Evolutionary conservation across 192 early-diverging fungal species (phyloP), one percentile per base, ranked within the genome.

Genomic region (Globomyces pollinis-pini): DNA sequence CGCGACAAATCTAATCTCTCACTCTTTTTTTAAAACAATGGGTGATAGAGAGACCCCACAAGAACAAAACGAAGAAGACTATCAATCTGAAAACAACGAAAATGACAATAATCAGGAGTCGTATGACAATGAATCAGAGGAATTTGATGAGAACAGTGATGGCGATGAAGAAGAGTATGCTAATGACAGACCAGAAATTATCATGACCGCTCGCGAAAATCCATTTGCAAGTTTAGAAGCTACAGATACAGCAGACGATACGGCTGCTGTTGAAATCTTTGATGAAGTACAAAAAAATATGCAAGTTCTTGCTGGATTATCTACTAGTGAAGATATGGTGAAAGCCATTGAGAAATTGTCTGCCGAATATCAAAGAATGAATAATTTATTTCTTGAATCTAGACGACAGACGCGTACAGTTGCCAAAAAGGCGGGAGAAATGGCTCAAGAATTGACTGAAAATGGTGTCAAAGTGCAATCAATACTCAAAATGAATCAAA

Each of bases 381-480:
- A 81, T 36, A 66, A 57, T 31, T 47, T 81, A 3, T 74, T 81
- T 33, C 18, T 69, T 31, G 64, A 78, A 38, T 61, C 69, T 1
- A 71, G 75, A n/a, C 73, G 70, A 49, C 75, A 79, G 50, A 76
- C 75, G 45, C 69, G 66, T 29, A 55, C 59, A 16, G 39, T 81
- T 24, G 38, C 76, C 6, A 69, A 71, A 35, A 78, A 72, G 51
- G 72, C 70, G 44, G 73, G 68, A 38, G 69, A 76, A 35, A 49
- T 81, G n/a, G 55, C 67, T 11, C 59, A 71, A 1, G 76, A 81
- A 33, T 41, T 81, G 33, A 42, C 47, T 32, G 42, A 66, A 1
- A 81, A 81, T 59, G 60, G 64, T 8, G 50, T 66, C 2, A 81
- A 81, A 58, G 74, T 81, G 12, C 73, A 76, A 43, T 72, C 68